Evolutionary conservation across 2,329 filamentous ascomycete genomes (phyloP).

Genomic region (Verticillium alfalfae): DNA sequence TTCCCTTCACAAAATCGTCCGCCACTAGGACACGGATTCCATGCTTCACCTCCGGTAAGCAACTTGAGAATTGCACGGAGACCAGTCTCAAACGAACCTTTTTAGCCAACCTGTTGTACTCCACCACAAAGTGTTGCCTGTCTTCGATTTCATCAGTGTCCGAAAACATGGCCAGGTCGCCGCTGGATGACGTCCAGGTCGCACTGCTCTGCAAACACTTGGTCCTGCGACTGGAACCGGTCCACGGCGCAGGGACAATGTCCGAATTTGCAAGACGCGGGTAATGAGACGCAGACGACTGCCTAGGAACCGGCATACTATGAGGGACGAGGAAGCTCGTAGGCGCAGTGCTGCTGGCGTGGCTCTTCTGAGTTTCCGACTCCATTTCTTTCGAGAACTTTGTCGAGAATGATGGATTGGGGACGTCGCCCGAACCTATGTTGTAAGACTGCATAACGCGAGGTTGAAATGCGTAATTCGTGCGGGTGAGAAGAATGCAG

Average conservation of each 20-base stretch:
- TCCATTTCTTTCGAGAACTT: conserved; percentile 16
- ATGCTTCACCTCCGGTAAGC: conserved; percentile 34
- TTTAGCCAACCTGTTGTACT: conserved; percentile 56
- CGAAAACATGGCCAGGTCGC: conserved; percentile 37
- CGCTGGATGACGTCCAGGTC: conserved; percentile 54
- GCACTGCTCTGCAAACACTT: conserved; percentile 33
- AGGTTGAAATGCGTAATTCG: neutral
- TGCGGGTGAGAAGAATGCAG: neutral
- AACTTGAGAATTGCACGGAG: neutral
- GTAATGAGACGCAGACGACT: neutral
- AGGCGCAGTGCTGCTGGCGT: conserved; percentile 5
- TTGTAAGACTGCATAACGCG: conserved; percentile 21
- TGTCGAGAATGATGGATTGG: conserved; percentile 1
- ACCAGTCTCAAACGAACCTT: conserved; percentile 34
- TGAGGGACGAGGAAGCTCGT: conserved; percentile 6
- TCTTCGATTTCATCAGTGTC: conserved; percentile 46
- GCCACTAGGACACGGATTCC: conserved; percentile 38
- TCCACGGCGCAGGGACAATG: conserved; percentile 11
- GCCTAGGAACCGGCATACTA: neutral
- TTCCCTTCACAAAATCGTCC: conserved; percentile 23
- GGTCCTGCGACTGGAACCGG: conserved; percentile 7
- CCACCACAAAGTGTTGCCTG: conserved; percentile 41
- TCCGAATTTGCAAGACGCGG: conserved; percentile 3
- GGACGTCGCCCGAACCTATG: conserved; percentile 14
- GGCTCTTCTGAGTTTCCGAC: conserved; percentile 4